phyloP scores from a whole-genome alignment of 805 yeast genomes.

The Spathaspora boniae region DNA sequence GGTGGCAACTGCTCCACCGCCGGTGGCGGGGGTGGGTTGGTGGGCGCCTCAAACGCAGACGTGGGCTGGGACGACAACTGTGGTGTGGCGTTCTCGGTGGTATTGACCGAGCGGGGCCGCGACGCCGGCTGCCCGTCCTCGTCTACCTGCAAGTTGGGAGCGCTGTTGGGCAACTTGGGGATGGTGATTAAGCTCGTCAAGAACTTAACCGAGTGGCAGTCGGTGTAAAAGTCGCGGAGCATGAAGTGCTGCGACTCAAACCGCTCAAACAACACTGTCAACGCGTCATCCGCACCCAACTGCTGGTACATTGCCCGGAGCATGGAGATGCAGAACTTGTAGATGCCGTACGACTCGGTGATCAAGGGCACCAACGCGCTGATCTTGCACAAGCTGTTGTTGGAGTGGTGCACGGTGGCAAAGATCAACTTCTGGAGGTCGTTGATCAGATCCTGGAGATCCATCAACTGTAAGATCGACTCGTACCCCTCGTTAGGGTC shows the following conservation, averaged over 20 bases:
- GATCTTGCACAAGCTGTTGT: slow-evolving; percentile 69
- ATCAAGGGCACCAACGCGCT: slow-evolving; percentile 88
- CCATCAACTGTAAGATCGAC: slow-evolving; percentile 79
- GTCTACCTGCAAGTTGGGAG: slow-evolving; percentile 54
- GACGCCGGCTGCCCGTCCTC: slow-evolving; percentile 41
- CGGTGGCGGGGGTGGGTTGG: slow-evolving; percentile 37
- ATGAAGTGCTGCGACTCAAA: slow-evolving; percentile 69
- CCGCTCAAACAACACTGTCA: slow-evolving; percentile 68
- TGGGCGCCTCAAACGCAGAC: slow-evolving; percentile 19
- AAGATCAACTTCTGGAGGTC: slow-evolving; percentile 74
- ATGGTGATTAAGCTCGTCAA: slow-evolving; percentile 77
- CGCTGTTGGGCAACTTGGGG: slow-evolving; percentile 58
- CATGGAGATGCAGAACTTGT: slow-evolving; percentile 87
- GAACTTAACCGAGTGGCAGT: slow-evolving; percentile 80
- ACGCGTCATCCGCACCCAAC: slow-evolving; percentile 69
- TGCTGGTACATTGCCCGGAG: slow-evolving; percentile 79
- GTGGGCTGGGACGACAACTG: slow-evolving; percentile 45
- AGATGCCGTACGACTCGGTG: slow-evolving; percentile 88
- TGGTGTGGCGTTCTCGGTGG: slow-evolving; percentile 23
- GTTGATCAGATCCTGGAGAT: slow-evolving; percentile 78
- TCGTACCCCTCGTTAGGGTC: slow-evolving; percentile 97
- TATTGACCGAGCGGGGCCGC: slow-evolving; percentile 25
- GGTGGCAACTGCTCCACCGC: slow-evolving; percentile 33
- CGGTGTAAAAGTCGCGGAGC: slow-evolving; percentile 81
- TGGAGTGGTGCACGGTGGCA: slow-evolving; percentile 61